A percentile compares a stretch with the other conserved stretches of the same genome.
phyloP scores from a whole-genome alignment of 2,329 filamentous ascomycete species.

The Nemania sp. region DNA sequence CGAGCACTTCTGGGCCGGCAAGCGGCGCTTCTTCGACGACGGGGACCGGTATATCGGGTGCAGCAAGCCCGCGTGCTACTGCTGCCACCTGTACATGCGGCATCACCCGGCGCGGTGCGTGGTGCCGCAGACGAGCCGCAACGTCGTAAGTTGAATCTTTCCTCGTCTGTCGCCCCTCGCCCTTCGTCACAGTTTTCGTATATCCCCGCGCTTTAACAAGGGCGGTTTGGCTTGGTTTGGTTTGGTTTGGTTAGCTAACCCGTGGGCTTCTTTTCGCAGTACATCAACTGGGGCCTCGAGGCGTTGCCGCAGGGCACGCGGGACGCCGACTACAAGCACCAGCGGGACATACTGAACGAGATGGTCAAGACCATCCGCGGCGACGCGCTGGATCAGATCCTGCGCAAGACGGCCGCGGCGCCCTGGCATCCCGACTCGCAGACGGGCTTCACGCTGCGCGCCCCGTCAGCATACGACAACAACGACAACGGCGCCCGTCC shows the following conservation, averaged over 20 bases:
- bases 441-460: constrained; percentile 32
- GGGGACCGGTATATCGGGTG: constrained; percentile 55
- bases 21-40: constrained; percentile 42
- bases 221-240: too few relatives aligned
- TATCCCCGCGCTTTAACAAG: too few relatives aligned
- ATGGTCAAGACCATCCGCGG: constrained; percentile 33
- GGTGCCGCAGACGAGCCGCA: constrained; percentile 45
- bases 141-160: constrained; percentile 33
- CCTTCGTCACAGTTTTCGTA: too few relatives aligned
- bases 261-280: constrained; percentile 29
- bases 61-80: constrained; percentile 58
- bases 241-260: too few relatives aligned
- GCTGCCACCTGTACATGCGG: constrained; percentile 51
- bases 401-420: constrained; percentile 12
- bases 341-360: constrained; percentile 34
- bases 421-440: constrained; percentile 32
- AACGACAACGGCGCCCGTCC: not conserved
- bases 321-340: constrained; percentile 24
- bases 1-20: constrained; percentile 48
- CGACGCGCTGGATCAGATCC: constrained; percentile 35
- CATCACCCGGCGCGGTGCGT: constrained; percentile 44
- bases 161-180: too few relatives aligned
- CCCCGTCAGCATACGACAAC: not conserved
- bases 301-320: constrained; percentile 17
- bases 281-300: constrained; percentile 47